Evolutionary conservation across 495 filamentous ascomycete genomes (phyloP), one percentile per base, ranked within the genome.

Genomic region (Aspergillus olivimuriae): DNA sequence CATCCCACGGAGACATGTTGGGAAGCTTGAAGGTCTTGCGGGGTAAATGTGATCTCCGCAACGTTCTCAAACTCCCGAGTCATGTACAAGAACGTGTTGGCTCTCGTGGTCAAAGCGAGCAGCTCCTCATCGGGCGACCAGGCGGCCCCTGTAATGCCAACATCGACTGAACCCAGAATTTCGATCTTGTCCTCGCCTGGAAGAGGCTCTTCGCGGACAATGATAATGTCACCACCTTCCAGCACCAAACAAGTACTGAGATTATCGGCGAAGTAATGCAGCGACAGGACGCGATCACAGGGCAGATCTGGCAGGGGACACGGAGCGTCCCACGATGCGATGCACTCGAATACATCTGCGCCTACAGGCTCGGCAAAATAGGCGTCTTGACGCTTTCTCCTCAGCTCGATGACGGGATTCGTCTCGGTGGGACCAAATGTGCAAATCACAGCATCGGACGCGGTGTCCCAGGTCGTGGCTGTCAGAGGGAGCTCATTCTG

Each of bases 71-170:
- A 94, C 32, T 82, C 80, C 46, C 90, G 75, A 15, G 87, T 95
- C 91, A 98, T 95, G 51, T 95, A 87, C 40, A 96, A 65, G 26
- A 94, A 70, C 4, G 89, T 95, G 45, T 77, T 75, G 34, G 83
- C 85, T 44, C 77, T 76, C 3, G 92, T 95, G 19, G 76, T 78
- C 36, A 97, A 80, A 39, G 84, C 85, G 23, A 98, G 63, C 24
- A 96, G 71, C 58, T 95, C 91, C 54, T 94, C 90, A 56, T 97
- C 91, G 15, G 92, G 91, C 11, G 92, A 94, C 92, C 92, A 98
- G 46, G 80, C 79, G 31, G 89, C 91, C 11, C 86, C 87, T 8
- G 82, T 81, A 56, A 98, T 94, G 28, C 89, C 92, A 34, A 84
- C 86, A 63, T 94, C 87, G 18, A 97, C 82, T 22, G 89, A 94